A percentile compares a stretch with the other conserved stretches of the same genome.
phyloP scores from a whole-genome alignment of 2,329 filamentous ascomycete genomes.

The Myriangium duriaei region DNA sequence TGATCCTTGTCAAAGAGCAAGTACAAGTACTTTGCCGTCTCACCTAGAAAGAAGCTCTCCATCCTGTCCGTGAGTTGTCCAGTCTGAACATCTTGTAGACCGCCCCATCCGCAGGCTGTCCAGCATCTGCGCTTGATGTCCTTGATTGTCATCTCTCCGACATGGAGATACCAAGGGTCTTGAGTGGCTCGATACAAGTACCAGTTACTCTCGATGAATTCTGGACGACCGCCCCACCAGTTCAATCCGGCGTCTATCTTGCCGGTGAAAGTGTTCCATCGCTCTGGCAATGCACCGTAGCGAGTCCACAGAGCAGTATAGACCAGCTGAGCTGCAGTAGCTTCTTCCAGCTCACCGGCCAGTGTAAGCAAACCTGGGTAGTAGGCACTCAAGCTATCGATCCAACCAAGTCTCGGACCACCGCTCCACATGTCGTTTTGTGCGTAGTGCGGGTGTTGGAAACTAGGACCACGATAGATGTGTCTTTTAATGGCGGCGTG shows the following conservation, averaged over 20 bases:
- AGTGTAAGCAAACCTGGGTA: slow-evolving; percentile 81
- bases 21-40: slow-evolving; percentile 93
- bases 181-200: slow-evolving; percentile 87
- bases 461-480: slow-evolving; percentile 62
- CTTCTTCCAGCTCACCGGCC: slow-evolving; percentile 82
- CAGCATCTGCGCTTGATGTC: slow-evolving; percentile 84
- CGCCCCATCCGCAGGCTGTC: slow-evolving; percentile 87
- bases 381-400: slow-evolving; percentile 90
- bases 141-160: slow-evolving; percentile 85
- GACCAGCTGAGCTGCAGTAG: slow-evolving; percentile 76
- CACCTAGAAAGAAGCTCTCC: slow-evolving; percentile 97
- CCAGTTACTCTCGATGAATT: slow-evolving; percentile 95
- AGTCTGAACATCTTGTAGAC: slow-evolving; percentile 46
- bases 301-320: slow-evolving; percentile 91
- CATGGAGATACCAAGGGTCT: slow-evolving; percentile 92
- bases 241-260: slow-evolving; percentile 74
- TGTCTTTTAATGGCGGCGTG: slow-evolving; percentile 82
- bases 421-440: slow-evolving; percentile 83
- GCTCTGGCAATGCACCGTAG: slow-evolving; percentile 84
- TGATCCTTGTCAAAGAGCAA: slow-evolving; percentile 77
- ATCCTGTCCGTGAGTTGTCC: slow-evolving; percentile 87
- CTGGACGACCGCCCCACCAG: slow-evolving; percentile 92
- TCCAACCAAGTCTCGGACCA: slow-evolving; percentile 81
- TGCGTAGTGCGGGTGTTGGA: slow-evolving; percentile 82
- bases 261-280: slow-evolving; percentile 79